Percentiles rank a stretch among this genome's conserved stretches.
Evolutionary conservation across 371 early-diverging fungal species (phyloP).

Genomic region (Mucor indicus): DNA sequence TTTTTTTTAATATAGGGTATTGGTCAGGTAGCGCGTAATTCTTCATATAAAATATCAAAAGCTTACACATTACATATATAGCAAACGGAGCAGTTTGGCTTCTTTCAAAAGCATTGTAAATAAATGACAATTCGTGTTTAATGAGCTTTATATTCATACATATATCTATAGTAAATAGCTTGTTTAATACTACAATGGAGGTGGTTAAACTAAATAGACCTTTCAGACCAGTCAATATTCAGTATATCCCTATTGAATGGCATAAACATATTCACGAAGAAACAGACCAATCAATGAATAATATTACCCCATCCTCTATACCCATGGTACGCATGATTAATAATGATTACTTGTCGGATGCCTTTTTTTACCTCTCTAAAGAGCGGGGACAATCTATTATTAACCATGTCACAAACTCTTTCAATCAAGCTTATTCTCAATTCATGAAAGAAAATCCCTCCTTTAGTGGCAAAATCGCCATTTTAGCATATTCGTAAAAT

Average conservation of each 20-base stretch:
- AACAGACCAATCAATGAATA: conserved; percentile 31
- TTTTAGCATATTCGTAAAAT: conserved; percentile 55
- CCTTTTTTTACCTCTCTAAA: conserved; percentile 24
- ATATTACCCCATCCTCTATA: conserved; percentile 60
- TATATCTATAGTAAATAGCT: conserved; percentile 33
- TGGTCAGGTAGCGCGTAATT: conserved; percentile 45
- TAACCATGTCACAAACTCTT: conserved; percentile 49
- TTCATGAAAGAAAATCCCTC: conserved; percentile 48
- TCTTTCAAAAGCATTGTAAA: conserved; percentile 51
- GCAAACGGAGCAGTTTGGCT: conserved; percentile 57
- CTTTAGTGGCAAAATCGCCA: conserved; percentile 56
- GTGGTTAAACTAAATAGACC: conserved; percentile 46
- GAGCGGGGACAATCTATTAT: conserved; percentile 21
- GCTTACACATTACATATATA: neutral
- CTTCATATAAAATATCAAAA: neutral
- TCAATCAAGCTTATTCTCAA: conserved; percentile 51
- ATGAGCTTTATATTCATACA: neutral
- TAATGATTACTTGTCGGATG: conserved; percentile 68
- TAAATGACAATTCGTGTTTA: neutral
- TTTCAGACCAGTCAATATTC: conserved; percentile 27
- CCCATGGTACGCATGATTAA: conserved; percentile 56
- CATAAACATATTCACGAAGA: conserved; percentile 52
- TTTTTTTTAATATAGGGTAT: conserved; percentile 43
- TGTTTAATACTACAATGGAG: conserved; percentile 49
- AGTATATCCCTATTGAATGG: conserved; percentile 55